Evolutionary conservation across 495 filamentous ascomycete species (phyloP).

Genomic region (Podospora anserina): DNA sequence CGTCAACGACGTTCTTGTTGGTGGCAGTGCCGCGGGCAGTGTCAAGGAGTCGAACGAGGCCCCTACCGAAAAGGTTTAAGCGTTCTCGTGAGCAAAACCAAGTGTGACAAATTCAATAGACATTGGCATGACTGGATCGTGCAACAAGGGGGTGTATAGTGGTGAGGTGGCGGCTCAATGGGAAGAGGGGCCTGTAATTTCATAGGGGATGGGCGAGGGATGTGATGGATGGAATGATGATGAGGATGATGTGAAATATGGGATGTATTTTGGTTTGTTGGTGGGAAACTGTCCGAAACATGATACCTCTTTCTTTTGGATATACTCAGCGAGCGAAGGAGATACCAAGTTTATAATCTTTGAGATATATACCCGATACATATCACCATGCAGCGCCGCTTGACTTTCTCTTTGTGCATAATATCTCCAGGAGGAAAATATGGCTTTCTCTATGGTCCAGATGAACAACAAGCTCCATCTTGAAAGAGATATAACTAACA

Average conservation of each 20-base stretch:
- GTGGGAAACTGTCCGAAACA: too few relatives aligned
- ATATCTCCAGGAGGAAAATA: too few relatives aligned
- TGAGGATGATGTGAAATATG: background rate
- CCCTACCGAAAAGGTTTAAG: background rate
- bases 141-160: background rate
- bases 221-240: background rate
- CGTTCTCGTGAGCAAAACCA: background rate
- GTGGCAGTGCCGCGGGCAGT: constrained; percentile 26
- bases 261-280: too few relatives aligned
- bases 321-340: too few relatives aligned
- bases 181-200: background rate
- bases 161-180: background rate
- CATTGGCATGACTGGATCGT: background rate
- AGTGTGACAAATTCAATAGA: background rate
- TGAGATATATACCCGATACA: too few relatives aligned
- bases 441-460: too few relatives aligned
- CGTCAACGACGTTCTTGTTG: constrained; percentile 41
- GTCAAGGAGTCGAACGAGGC: constrained; percentile 19
- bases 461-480: too few relatives aligned
- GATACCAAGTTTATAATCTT: too few relatives aligned
- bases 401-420: too few relatives aligned
- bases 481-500: too few relatives aligned
- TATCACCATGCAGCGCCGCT: too few relatives aligned
- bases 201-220: background rate
- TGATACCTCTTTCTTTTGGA: too few relatives aligned